Conservation (phyloP, 106 monocot genomes). For the Dendrobium officinale region DNA sequence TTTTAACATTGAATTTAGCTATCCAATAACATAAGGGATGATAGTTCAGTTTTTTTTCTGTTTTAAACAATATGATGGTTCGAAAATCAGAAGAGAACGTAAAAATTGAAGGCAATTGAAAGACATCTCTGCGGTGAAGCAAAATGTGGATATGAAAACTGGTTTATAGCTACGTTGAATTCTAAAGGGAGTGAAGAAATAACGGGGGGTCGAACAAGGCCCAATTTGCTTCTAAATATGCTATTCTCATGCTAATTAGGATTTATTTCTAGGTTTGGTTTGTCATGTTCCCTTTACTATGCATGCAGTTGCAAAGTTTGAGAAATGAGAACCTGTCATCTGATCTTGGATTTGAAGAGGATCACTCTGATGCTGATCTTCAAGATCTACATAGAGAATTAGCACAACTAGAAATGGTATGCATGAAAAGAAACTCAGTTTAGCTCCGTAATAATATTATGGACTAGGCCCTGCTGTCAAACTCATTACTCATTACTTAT, state of each 20-base stretch:
- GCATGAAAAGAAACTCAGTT: slow-evolving; percentile 3
- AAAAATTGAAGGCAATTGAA: neutral
- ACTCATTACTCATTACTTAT: neutral
- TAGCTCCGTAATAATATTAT: neutral
- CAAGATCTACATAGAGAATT: slow-evolving; percentile 58
- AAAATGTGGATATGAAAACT: too few species aligned
- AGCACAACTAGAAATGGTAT: slow-evolving; percentile 65
- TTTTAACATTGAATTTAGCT: neutral
- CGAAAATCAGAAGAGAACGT: neutral
- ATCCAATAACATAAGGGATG: neutral
- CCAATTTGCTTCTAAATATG: neutral
- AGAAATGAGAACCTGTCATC: slow-evolving; percentile 63
- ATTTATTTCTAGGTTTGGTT: neutral
- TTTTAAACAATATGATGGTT: neutral
- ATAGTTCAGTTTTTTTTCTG: neutral
- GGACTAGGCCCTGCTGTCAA: neutral
- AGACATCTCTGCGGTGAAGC: neutral
- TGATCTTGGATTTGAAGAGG: slow-evolving; percentile 34
- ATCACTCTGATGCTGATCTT: slow-evolving; percentile 46
- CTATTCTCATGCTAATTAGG: neutral
- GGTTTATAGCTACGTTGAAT: too few species aligned
- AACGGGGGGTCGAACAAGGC: neutral
- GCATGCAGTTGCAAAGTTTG: slow-evolving; percentile 71
- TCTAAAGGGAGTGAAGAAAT: too few species aligned
- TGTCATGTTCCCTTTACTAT: neutral